phyloP scores from a whole-genome alignment of 306 rosid genomes.

The Lithocarpus polystachyus region DNA sequence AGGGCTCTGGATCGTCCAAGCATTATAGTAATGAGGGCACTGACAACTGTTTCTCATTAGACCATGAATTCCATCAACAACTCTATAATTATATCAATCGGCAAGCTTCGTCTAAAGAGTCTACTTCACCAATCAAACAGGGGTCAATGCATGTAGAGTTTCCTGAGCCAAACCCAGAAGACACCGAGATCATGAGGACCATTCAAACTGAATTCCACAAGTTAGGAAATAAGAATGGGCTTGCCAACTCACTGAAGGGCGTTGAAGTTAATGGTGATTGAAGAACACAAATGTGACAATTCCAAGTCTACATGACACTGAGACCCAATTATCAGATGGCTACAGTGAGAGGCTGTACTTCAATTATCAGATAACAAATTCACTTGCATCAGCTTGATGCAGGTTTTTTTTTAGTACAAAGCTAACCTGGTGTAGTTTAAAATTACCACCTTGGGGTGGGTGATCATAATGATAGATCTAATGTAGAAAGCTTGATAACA shows the following conservation, averaged over 20 bases:
- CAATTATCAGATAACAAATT: constrained; percentile 22
- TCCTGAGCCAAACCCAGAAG: constrained; percentile 74
- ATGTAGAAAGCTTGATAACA: constrained; percentile 4
- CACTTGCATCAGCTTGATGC: constrained; percentile 56
- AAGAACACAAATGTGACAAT: neutral
- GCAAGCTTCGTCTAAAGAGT: constrained; percentile 46
- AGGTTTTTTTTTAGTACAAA: neutral
- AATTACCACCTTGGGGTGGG: constrained; percentile 23
- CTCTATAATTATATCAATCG: constrained; percentile 55
- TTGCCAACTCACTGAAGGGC: constrained; percentile 43
- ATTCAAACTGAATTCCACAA: constrained; percentile 71
- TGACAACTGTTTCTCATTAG: constrained; percentile 69
- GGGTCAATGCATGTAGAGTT: constrained; percentile 77
- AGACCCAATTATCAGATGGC: constrained; percentile 3
- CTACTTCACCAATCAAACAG: constrained; percentile 48
- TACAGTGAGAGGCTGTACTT: constrained; percentile 17
- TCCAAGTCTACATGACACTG: constrained; percentile 8
- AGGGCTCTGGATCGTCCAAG: constrained; percentile 67
- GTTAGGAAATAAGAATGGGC: constrained; percentile 55
- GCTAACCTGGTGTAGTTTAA: constrained; percentile 24
- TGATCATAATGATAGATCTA: constrained; percentile 17
- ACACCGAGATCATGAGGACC: constrained; percentile 52
- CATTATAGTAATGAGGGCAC: constrained; percentile 30
- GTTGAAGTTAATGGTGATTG: constrained; percentile 37
- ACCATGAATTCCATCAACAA: constrained; percentile 74